These are phyloP conservation scores for Brassica incana DNA, from an alignment of 345 rosid species.

Conservation along the genomic window DNA sequence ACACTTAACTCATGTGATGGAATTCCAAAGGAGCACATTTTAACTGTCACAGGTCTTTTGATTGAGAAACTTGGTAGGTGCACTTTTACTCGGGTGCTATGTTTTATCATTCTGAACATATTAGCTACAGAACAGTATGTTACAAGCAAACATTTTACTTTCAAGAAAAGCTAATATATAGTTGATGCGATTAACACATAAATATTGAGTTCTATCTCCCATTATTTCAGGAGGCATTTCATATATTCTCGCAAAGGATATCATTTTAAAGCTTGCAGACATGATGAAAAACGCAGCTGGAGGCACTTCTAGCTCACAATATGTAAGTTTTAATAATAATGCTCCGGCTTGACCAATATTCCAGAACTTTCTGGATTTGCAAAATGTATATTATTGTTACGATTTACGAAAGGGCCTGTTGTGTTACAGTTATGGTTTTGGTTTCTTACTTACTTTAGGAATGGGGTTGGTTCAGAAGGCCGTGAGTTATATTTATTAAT, in stretches of 20 bases:
- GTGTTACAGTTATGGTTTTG: background rate
- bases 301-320: conserved; percentile 40
- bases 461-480: conserved; percentile 8
- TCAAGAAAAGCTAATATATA: background rate
- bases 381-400: background rate
- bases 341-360: background rate
- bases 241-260: conserved; percentile 51
- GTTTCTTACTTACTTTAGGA: background rate
- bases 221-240: conserved; percentile 61
- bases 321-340: conserved; percentile 50
- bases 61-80: conserved; percentile 74
- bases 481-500: conserved; percentile 1
- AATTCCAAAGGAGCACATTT: conserved; percentile 59
- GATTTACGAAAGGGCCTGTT: background rate
- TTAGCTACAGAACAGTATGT: conserved; percentile 4
- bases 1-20: conserved; percentile 46
- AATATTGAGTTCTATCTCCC: conserved; percentile 13
- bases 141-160: background rate
- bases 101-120: conserved; percentile 4
- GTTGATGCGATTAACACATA: background rate
- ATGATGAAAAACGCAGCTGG: conserved; percentile 48
- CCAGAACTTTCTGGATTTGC: background rate
- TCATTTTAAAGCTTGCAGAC: conserved; percentile 66
- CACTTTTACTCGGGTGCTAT: conserved; percentile 10
- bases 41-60: conserved; percentile 53